Base-by-base conservation (phyloP, 768 basidiomycete genomes). In the Suillus sp. region DNA sequence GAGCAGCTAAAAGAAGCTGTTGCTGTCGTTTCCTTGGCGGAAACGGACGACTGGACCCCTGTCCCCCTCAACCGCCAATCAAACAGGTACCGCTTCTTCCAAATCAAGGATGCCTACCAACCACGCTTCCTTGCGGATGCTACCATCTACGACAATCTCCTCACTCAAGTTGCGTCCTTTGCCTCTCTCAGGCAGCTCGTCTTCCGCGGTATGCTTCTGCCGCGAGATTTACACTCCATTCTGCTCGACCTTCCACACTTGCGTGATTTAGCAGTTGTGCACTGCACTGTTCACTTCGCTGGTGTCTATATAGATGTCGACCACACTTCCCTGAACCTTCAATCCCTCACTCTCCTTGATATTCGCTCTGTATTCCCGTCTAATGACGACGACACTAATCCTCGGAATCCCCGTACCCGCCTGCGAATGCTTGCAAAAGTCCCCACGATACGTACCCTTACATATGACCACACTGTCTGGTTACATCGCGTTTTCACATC, bases 321-420 rank as follows among this genome's bases (percentile, higher is more conserved):
- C 6, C 80, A 80, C 7, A 66, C 73, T n/a, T 66, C 69, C 22
- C 76, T 83, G 18, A 79, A 80, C 13, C 78, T 84, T 63, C 81
- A 75, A 1, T 74, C 80, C 22, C 78, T 84, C 34, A 78, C 77
- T 20, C 69, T 84, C 58, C 48, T 77, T 59, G 77, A 76, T 61
- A 66, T 79, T 11, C 77, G 76, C 59, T 75, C 22, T 35, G 7
- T 37, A 8, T 37, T 3, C 35, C 25, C 16, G 18, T 25, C 42
- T 66, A 67, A 40, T 62, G 72, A 70, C 16, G 60, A 64, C 11
- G 68, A 69, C 5, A 53, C 32, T 10, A 51, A 51, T 20, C 50
- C 27, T 32, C 50, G 48, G 1, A 50, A 50, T 53, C 30, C 51
- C 6, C 51, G 51, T n/a, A 53, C 51, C 20, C 72, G 70, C 32